Evolutionary conservation across 2,329 filamentous ascomycete genomes (phyloP).

Genomic region (Fusarium albosuccineum): DNA sequence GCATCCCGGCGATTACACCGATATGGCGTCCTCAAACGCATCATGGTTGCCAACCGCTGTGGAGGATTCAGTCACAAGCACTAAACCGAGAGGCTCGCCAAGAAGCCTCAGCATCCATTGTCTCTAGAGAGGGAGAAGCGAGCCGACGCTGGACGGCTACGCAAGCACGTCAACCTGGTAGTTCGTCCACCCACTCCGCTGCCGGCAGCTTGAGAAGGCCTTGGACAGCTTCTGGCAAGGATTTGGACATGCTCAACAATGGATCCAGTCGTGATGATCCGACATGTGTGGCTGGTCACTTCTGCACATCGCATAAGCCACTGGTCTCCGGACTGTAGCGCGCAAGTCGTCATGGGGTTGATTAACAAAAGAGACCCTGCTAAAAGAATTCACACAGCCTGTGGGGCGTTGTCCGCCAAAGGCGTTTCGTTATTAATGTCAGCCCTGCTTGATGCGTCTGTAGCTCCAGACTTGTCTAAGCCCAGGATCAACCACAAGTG

Average conservation of each 20-base stretch:
- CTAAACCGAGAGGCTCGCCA: neutral
- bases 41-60: neutral
- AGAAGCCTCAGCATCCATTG: neutral
- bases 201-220: constrained; percentile 6
- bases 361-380: no score
- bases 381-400: neutral
- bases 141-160: neutral
- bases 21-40: constrained; percentile 10
- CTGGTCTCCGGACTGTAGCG: constrained; percentile 5
- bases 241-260: neutral
- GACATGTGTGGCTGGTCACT: constrained; percentile 18
- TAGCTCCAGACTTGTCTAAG: neutral
- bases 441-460: constrained; percentile 1
- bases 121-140: neutral
- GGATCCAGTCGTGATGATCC: constrained; percentile 13
- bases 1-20: constrained; percentile 30
- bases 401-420: neutral
- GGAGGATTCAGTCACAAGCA: neutral
- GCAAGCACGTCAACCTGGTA: constrained; percentile 11
- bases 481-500: constrained; percentile 13
- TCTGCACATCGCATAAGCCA: constrained; percentile 12
- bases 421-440: neutral
- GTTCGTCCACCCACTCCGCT: constrained; percentile 12
- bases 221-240: neutral
- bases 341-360: no score